These are phyloP conservation scores for Posidonia oceanica DNA, from an alignment of 116 monocot species.

Conservation along the genomic window DNA sequence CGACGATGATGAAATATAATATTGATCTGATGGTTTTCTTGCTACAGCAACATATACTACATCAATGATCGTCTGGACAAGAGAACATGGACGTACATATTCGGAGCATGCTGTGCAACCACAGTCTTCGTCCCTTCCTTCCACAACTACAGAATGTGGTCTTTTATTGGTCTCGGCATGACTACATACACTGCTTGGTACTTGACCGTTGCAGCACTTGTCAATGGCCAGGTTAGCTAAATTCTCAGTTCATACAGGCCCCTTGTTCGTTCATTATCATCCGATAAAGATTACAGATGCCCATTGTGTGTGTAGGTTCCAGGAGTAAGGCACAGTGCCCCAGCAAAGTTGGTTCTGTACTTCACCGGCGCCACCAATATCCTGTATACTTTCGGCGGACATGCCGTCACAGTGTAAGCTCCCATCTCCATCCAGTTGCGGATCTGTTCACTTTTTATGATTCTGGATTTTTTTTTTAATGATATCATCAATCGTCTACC, in stretches of 20 bases:
- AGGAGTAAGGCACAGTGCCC: constrained; percentile 21
- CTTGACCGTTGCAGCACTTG: constrained; percentile 50
- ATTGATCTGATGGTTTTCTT: background rate
- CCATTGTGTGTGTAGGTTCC: constrained; percentile 23
- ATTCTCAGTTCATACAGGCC: background rate
- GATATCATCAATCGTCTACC: too few species aligned
- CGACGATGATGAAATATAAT: too few species aligned
- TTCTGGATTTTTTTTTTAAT: too few species aligned
- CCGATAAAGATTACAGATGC: too few species aligned
- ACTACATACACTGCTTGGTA: constrained; percentile 87
- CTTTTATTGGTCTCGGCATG: constrained; percentile 71
- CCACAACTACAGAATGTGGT: constrained; percentile 85
- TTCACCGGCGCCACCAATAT: constrained; percentile 59
- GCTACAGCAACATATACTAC: constrained; percentile 71
- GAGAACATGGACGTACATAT: constrained; percentile 87
- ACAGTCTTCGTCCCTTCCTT: constrained; percentile 83
- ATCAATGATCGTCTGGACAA: constrained; percentile 79
- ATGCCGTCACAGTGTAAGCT: constrained; percentile 45
- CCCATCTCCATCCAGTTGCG: background rate
- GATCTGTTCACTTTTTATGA: background rate
- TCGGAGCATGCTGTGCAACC: constrained; percentile 79
- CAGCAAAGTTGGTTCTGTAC: constrained; percentile 37
- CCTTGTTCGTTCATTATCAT: background rate
- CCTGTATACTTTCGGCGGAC: constrained; percentile 63
- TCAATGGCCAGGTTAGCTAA: constrained; percentile 55